Evolutionary conservation across 345 rosid species (phyloP).

Genomic region (Brassica incana): DNA sequence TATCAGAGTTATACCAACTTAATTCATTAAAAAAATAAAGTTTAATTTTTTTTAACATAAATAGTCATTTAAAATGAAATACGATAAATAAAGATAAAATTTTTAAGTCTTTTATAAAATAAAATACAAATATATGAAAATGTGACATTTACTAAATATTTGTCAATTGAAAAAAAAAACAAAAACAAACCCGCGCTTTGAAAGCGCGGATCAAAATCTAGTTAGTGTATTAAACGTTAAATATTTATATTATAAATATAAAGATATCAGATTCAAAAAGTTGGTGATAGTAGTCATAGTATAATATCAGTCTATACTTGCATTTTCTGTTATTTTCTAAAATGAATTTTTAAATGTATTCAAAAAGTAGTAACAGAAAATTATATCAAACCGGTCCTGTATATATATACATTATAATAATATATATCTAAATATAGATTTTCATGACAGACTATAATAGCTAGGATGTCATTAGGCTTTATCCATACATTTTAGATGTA

Average conservation of each 20-base stretch:
- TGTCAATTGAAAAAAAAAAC: no score
- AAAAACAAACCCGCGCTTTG: no score
- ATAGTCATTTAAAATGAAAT: no score
- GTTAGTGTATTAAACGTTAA: background rate
- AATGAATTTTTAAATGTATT: background rate
- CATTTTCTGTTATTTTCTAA: background rate
- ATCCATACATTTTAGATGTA: constrained; percentile 8
- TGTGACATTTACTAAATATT: no score
- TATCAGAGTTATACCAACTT: no score
- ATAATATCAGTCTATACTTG: background rate
- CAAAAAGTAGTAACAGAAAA: background rate
- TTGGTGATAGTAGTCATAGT: background rate
- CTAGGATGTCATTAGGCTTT: background rate
- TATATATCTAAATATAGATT: constrained; percentile 1
- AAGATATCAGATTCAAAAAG: background rate
- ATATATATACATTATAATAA: background rate
- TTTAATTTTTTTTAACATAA: no score
- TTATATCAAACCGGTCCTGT: background rate
- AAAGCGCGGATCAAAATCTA: no score
- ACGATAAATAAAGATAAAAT: no score
- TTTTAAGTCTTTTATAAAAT: no score
- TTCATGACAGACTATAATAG: background rate
- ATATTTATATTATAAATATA: no score
- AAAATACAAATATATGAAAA: no score
- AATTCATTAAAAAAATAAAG: no score